Conservation (phyloP, 2,329 filamentous ascomycete genomes). For the Colletotrichum gigasporum region DNA sequence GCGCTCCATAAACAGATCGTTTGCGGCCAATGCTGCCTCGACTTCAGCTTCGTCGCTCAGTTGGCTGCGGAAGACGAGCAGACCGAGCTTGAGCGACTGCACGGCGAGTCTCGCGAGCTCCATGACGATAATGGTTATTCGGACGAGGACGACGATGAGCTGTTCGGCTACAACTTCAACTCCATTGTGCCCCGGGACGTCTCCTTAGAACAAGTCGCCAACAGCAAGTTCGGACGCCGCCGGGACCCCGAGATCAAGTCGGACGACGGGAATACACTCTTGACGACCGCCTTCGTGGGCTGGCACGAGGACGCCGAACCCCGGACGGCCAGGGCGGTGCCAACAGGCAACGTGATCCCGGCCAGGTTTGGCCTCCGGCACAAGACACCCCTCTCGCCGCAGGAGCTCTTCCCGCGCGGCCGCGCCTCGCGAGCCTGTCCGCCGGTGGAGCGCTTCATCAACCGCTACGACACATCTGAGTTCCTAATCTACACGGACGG, state of each 20-base stretch:
- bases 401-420: constrained; percentile 38
- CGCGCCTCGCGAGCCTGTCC: neutral
- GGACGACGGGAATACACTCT: neutral
- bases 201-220: constrained; percentile 45
- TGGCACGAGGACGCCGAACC: too few species aligned
- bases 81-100: neutral
- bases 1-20: neutral
- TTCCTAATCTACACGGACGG: constrained; percentile 57
- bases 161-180: constrained; percentile 35
- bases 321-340: neutral
- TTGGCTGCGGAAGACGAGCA: neutral
- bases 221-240: constrained; percentile 43
- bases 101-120: too few species aligned
- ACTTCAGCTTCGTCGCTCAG: constrained; percentile 1
- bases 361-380: constrained; percentile 41
- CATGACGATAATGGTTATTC: too few species aligned
- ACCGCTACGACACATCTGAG: constrained; percentile 39
- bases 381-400: constrained; percentile 28
- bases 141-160: neutral
- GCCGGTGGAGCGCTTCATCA: constrained; percentile 39
- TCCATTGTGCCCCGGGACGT: constrained; percentile 46
- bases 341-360: constrained; percentile 37
- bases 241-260: neutral
- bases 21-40: constrained; percentile 15
- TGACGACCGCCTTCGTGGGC: neutral